These are phyloP conservation scores for Trichoderma erinaceum DNA, from an alignment of 495 filamentous ascomycete species.

Conservation along the genomic window DNA sequence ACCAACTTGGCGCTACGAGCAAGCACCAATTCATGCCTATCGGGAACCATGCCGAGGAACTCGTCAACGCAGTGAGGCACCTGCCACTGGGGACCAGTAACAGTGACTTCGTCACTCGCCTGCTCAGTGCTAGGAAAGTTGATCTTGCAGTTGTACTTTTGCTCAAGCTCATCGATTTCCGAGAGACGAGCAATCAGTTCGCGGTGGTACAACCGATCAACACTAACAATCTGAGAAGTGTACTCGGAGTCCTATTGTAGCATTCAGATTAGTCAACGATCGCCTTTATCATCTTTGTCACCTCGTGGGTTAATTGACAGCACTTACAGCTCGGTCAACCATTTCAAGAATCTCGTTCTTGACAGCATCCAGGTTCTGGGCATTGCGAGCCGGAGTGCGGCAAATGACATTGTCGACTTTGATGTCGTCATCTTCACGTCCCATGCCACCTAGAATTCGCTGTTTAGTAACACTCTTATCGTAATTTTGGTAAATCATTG, in stretches of 20 bases:
- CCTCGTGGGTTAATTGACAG: conserved; percentile 13
- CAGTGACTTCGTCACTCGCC: conserved; percentile 91
- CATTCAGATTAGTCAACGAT: conserved; percentile 9
- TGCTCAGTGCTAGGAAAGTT: conserved; percentile 94
- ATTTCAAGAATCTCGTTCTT: conserved; percentile 99
- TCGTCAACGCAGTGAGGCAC: conserved; percentile 92
- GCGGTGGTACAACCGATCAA: conserved; percentile 92
- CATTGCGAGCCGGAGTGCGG: conserved; percentile 93
- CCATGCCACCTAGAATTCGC: conserved; percentile 58
- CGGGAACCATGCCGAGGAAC: conserved; percentile 94
- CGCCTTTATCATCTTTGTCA: too few relatives aligned
- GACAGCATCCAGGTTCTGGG: conserved; percentile 89
- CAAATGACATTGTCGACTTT: conserved; percentile 99
- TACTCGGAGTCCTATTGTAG: conserved; percentile 77
- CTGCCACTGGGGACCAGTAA: conserved; percentile 95
- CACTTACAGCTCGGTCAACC: conserved; percentile 84
- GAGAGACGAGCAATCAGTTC: conserved; percentile 79
- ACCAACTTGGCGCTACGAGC: conserved; percentile 65
- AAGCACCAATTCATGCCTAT: conserved; percentile 85
- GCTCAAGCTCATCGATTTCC: conserved; percentile 90
- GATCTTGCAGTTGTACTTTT: conserved; percentile 98
- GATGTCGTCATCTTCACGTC: conserved; percentile 93
- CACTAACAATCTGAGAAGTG: conserved; percentile 81
- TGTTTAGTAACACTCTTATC: conserved; percentile 19
- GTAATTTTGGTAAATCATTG: neutral